phyloP scores from a whole-genome alignment of 2,329 filamentous ascomycete species.

The Rhinocladiella mackenziei region DNA sequence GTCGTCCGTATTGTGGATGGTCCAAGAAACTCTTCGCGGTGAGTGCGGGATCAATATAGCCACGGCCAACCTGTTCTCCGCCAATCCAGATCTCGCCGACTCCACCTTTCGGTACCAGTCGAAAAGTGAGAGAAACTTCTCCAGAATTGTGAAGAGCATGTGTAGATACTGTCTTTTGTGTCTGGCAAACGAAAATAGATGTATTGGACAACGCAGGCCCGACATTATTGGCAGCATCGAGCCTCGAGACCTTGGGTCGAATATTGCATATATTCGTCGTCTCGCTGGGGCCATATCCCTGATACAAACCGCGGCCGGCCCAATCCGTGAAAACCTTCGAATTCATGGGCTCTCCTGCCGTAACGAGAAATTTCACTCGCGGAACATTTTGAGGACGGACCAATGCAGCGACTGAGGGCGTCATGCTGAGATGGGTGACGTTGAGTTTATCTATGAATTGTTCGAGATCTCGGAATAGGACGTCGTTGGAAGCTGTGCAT shows the following conservation, averaged over 20 bases:
- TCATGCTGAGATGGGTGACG: slow-evolving; percentile 78
- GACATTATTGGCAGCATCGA: slow-evolving; percentile 68
- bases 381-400: slow-evolving; percentile 66
- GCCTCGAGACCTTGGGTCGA: slow-evolving; percentile 53
- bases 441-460: slow-evolving; percentile 57
- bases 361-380: slow-evolving; percentile 68
- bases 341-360: slow-evolving; percentile 75
- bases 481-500: slow-evolving; percentile 70
- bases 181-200: slow-evolving; percentile 59
- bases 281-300: slow-evolving; percentile 81
- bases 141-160: slow-evolving; percentile 17
- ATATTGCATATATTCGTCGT: slow-evolving; percentile 85
- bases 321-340: slow-evolving; percentile 66
- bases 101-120: slow-evolving; percentile 63
- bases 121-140: slow-evolving; percentile 36
- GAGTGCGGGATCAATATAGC: slow-evolving; percentile 64
- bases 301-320: slow-evolving; percentile 62
- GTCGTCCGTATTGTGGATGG: slow-evolving; percentile 63
- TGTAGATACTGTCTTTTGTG: slow-evolving; percentile 1
- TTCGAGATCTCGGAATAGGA: slow-evolving; percentile 69
- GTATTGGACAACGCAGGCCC: slow-evolving; percentile 71
- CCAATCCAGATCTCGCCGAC: slow-evolving; percentile 84
- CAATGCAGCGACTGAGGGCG: slow-evolving; percentile 78
- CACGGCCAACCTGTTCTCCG: slow-evolving; percentile 71
- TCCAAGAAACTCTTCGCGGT: slow-evolving; percentile 65